Evolutionary conservation across 352 stramenopile species (phyloP).

Genomic region (Globisporangium carolinianum): DNA sequence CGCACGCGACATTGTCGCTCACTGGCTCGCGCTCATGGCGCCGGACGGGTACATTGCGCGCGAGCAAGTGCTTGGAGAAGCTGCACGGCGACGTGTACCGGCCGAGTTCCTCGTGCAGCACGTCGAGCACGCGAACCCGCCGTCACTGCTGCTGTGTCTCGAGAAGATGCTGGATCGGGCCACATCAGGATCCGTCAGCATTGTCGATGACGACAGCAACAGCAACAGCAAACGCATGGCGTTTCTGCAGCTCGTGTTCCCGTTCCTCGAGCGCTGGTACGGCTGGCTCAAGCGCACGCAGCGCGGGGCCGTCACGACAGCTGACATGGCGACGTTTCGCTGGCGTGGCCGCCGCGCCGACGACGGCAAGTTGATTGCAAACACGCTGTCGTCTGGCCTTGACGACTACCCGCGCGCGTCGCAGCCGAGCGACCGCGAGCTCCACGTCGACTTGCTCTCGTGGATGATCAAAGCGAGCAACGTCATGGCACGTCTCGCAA

Average conservation of each 20-base stretch:
- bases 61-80: slow-evolving; percentile 84
- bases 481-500: slow-evolving; percentile 42
- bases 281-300: slow-evolving; percentile 69
- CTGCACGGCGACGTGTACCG: slow-evolving; percentile 71
- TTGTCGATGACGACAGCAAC: background rate
- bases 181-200: background rate
- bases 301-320: slow-evolving; percentile 26
- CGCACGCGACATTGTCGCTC: slow-evolving; percentile 70
- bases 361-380: slow-evolving; percentile 80
- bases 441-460: slow-evolving; percentile 87
- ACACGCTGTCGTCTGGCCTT: slow-evolving; percentile 89
- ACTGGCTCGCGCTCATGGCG: slow-evolving; percentile 88
- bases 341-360: slow-evolving; percentile 73
- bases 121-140: slow-evolving; percentile 89
- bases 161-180: slow-evolving; percentile 59
- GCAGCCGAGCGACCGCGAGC: slow-evolving; percentile 64
- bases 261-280: slow-evolving; percentile 75
- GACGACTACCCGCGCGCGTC: slow-evolving; percentile 90
- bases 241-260: slow-evolving; percentile 49
- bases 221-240: slow-evolving; percentile 16
- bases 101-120: slow-evolving; percentile 89
- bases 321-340: slow-evolving; percentile 37
- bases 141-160: slow-evolving; percentile 81
- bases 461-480: slow-evolving; percentile 85
- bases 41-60: slow-evolving; percentile 88